Conservation (phyloP, 106 monocot species). For the Allium sativum region DNA sequence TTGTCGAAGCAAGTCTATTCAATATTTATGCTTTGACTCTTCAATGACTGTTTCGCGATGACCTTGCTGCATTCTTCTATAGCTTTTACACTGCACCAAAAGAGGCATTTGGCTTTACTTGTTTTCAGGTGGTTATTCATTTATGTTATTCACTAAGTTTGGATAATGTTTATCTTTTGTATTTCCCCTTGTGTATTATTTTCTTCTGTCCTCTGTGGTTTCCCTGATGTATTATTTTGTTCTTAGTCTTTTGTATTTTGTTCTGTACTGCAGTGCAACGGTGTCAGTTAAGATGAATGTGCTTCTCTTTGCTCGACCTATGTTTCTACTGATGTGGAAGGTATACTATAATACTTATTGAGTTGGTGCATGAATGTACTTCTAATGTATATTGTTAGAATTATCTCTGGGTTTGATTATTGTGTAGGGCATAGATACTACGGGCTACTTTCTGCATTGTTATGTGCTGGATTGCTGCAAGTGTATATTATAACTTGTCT, state of each 20-base stretch:
- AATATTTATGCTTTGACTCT: slow-evolving; percentile 91
- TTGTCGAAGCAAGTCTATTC: slow-evolving; percentile 94
- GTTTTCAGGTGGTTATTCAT: slow-evolving; percentile 67
- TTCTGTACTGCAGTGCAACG: slow-evolving; percentile 45
- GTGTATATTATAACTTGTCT: no score
- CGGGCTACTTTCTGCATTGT: slow-evolving; percentile 50
- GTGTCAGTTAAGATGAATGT: slow-evolving; percentile 99
- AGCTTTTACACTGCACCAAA: slow-evolving; percentile 50
- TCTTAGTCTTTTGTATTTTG: no score
- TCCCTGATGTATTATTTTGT: no score
- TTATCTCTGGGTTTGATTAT: slow-evolving; percentile 3
- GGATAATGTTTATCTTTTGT: background rate
- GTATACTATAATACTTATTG: slow-evolving; percentile 4
- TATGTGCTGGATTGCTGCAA: slow-evolving; percentile 78
- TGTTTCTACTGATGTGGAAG: slow-evolving; percentile 89
- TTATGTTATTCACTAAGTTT: no score
- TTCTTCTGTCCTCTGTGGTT: background rate
- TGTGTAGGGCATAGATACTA: slow-evolving; percentile 55
- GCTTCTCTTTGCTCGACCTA: slow-evolving; percentile 84
- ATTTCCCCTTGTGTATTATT: background rate
- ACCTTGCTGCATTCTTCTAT: slow-evolving; percentile 67
- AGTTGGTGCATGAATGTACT: background rate
- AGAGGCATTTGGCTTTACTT: slow-evolving; percentile 70
- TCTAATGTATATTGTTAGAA: background rate
- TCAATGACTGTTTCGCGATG: slow-evolving; percentile 97